Evolutionary conservation across 2,329 filamentous ascomycete species (phyloP).

Genomic region (Botrytis fabae): DNA sequence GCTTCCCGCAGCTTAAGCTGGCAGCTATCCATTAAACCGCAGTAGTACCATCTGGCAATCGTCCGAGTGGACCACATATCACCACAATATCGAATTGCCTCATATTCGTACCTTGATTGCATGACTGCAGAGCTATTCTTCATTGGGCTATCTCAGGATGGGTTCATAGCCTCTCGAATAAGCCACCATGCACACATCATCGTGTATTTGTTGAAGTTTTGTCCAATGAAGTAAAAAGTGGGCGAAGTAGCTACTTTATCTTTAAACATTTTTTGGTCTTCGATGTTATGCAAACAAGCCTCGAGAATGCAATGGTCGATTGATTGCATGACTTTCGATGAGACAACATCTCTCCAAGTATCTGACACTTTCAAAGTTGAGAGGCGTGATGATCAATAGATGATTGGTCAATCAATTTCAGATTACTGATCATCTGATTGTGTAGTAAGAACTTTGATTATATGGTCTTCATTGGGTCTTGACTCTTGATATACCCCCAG

Average conservation of each 20-base stretch:
- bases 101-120: slow-evolving; percentile 28
- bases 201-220: slow-evolving; percentile 22
- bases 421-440: slow-evolving; percentile 21
- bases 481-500: not conserved
- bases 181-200: not conserved
- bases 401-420: slow-evolving; percentile 30
- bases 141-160: slow-evolving; percentile 26
- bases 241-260: slow-evolving; percentile 19
- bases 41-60: slow-evolving; percentile 14
- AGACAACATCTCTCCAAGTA: not conserved
- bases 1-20: not conserved
- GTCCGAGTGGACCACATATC: slow-evolving; percentile 24
- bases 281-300: not conserved
- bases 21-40: not conserved
- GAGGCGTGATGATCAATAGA: slow-evolving; percentile 24
- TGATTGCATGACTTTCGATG: slow-evolving; percentile 4
- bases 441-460: not conserved
- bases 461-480: not conserved
- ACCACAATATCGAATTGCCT: slow-evolving; percentile 29
- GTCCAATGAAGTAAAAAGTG: slow-evolving; percentile 16
- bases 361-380: not conserved
- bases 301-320: not conserved
- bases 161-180: not conserved
- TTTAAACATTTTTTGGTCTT: slow-evolving; percentile 16
- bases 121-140: not conserved